These are phyloP conservation scores for Taphrina communis DNA, from an alignment of 1,139 yeast genomes.

Conservation along the genomic window DNA sequence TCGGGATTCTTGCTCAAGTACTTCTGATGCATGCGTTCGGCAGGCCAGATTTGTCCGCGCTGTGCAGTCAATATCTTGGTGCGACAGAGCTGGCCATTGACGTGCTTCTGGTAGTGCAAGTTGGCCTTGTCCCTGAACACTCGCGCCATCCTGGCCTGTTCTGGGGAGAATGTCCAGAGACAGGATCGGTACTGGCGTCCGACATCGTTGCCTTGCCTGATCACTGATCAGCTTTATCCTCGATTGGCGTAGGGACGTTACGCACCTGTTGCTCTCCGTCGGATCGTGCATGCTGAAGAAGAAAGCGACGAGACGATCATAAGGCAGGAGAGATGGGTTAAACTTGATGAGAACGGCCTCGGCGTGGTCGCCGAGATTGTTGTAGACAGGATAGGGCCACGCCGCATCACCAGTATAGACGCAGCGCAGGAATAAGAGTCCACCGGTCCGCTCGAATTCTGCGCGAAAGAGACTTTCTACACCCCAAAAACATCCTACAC, in stretches of 20 bases:
- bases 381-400: slow-evolving; percentile 12
- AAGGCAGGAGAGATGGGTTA: background rate
- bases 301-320: slow-evolving; percentile 9
- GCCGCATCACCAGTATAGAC: slow-evolving; percentile 19
- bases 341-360: slow-evolving; percentile 28
- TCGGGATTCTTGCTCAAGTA: slow-evolving; percentile 9
- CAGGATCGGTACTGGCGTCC: slow-evolving; percentile 17
- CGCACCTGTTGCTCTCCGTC: slow-evolving; percentile 18
- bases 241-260: too few species aligned
- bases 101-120: slow-evolving; percentile 11
- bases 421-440: background rate
- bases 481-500: slow-evolving; percentile 30
- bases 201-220: slow-evolving; percentile 25
- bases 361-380: slow-evolving; percentile 13
- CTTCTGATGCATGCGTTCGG: slow-evolving; percentile 20
- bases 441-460: background rate
- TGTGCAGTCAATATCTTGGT: slow-evolving; percentile 9
- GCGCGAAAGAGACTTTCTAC: slow-evolving; percentile 3
- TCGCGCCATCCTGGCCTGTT: slow-evolving; percentile 6
- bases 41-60: slow-evolving; percentile 2
- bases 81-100: slow-evolving; percentile 18
- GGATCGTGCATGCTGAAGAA: slow-evolving; percentile 32
- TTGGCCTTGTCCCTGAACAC: slow-evolving; percentile 3
- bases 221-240: background rate
- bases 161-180: slow-evolving; percentile 11